A percentile compares a stretch with the other conserved stretches of the same genome.
These are phyloP conservation scores for Calvatia gigantea DNA, from an alignment of 768 basidiomycete species.

Conservation along the genomic window DNA sequence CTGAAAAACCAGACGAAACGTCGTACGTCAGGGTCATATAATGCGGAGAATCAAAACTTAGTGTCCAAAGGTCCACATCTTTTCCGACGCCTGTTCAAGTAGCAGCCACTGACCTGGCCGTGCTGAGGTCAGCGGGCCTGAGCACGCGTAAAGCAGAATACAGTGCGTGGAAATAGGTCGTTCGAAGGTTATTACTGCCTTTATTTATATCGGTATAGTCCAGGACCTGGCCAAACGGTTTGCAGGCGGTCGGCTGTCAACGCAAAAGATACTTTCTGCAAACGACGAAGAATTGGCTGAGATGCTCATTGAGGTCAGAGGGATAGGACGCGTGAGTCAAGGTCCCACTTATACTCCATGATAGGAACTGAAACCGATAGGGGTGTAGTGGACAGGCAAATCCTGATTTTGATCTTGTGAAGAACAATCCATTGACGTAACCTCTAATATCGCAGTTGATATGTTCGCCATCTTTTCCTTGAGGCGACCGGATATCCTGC, in stretches of 20 bases:
- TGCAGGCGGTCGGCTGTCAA: conserved; percentile 74
- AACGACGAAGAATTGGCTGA: conserved; percentile 73
- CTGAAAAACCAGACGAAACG: conserved; percentile 44
- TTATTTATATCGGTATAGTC: conserved; percentile 39
- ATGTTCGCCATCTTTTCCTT: conserved; percentile 93
- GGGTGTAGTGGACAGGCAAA: conserved; percentile 58
- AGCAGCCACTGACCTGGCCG: conserved; percentile 49
- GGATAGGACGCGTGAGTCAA: conserved; percentile 65
- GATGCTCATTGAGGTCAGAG: conserved; percentile 74
- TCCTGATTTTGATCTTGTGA: background rate
- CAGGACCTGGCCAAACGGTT: conserved; percentile 78
- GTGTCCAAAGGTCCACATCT: conserved; percentile 14
- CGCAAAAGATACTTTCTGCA: conserved; percentile 64
- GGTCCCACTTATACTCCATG: background rate
- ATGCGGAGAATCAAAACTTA: background rate
- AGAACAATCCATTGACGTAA: background rate
- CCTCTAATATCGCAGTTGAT: conserved; percentile 48
- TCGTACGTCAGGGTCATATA: background rate
- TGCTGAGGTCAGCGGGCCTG: conserved; percentile 70
- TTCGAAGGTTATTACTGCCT: background rate
- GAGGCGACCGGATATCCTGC: conserved; percentile 76
- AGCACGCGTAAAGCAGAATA: conserved; percentile 90
- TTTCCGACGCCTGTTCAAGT: conserved; percentile 79
- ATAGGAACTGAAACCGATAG: background rate
- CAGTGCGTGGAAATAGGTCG: conserved; percentile 37